Percentiles rank a stretch among this genome's conserved stretches.
These are phyloP conservation scores for Neurospora intermedia DNA, from an alignment of 495 filamentous ascomycete species.

Conservation along the genomic window DNA sequence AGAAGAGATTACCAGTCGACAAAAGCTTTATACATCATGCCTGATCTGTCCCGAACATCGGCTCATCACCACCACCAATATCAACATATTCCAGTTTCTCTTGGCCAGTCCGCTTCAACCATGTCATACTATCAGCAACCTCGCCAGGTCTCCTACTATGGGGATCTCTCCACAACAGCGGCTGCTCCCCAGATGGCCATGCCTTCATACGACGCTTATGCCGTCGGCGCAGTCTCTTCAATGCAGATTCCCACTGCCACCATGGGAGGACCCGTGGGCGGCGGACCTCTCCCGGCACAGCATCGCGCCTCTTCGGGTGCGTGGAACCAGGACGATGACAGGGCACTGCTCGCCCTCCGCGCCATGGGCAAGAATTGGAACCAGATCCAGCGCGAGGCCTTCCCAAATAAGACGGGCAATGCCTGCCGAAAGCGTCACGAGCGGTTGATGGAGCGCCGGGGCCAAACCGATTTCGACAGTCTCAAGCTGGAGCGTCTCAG, in stretches of 20 bases:
- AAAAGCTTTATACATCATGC: constrained; percentile 15
- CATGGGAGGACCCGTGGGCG: constrained; percentile 24
- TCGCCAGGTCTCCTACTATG: constrained; percentile 19
- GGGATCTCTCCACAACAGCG: constrained; percentile 14
- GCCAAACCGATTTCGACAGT: constrained; percentile 57
- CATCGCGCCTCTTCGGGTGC: constrained; percentile 43
- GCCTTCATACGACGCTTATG: constrained; percentile 28
- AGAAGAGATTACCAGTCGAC: background rate
- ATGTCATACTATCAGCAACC: constrained; percentile 23
- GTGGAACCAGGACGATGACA: constrained; percentile 57
- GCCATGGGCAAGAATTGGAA: constrained; percentile 60
- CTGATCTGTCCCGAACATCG: constrained; percentile 21
- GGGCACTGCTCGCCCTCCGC: constrained; percentile 48
- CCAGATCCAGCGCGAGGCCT: constrained; percentile 56
- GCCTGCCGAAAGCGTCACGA: constrained; percentile 73
- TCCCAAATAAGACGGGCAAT: constrained; percentile 63
- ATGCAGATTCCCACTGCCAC: constrained; percentile 20
- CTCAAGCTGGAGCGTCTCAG: constrained; percentile 54
- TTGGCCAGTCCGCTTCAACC: constrained; percentile 7
- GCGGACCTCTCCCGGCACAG: constrained; percentile 22
- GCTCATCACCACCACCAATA: constrained; percentile 22
- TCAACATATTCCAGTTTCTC: constrained; percentile 13
- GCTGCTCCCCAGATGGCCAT: constrained; percentile 15
- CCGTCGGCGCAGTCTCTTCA: constrained; percentile 22
- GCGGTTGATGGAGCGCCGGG: constrained; percentile 56